Percentiles rank a stretch among this genome's conserved stretches.
These are phyloP conservation scores for Nematocida ausubeli DNA, from an alignment of 371 early-diverging fungal genomes.

Conservation along the genomic window DNA sequence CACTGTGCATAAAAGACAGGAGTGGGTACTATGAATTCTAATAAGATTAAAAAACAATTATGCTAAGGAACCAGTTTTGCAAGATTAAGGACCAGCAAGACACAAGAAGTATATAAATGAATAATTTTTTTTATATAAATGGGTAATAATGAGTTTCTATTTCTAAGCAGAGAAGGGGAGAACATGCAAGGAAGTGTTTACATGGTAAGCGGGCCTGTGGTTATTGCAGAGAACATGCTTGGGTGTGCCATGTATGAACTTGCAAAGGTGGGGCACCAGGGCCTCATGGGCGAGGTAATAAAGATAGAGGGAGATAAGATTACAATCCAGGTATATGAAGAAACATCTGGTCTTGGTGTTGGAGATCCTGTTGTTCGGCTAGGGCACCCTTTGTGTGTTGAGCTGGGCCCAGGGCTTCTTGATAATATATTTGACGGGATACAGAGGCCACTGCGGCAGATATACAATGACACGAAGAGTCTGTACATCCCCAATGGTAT, in stretches of 20 bases:
- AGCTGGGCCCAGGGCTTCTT: slow-evolving; percentile 96
- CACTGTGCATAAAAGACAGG: no score
- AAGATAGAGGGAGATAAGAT: slow-evolving; percentile 95
- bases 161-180: slow-evolving; percentile 38
- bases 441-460: slow-evolving; percentile 93
- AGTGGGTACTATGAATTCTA: no score
- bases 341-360: slow-evolving; percentile 89
- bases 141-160: slow-evolving; percentile 31
- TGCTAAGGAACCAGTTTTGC: no score
- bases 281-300: slow-evolving; percentile 98
- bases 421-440: slow-evolving; percentile 98
- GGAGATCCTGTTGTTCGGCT: slow-evolving; percentile 95
- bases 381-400: slow-evolving; percentile 93
- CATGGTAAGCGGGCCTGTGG: slow-evolving; percentile 98
- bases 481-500: slow-evolving; percentile 99
- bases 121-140: slow-evolving; percentile 37
- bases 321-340: slow-evolving; percentile 99
- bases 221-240: slow-evolving; percentile 92
- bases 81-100: no score
- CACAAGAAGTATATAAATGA: slow-evolving; percentile 22
- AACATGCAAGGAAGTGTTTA: slow-evolving; percentile 70
- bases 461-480: slow-evolving; percentile 81
- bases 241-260: slow-evolving; percentile 99
- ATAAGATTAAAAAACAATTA: no score
- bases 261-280: slow-evolving; percentile 94